phyloP scores from a whole-genome alignment of 805 yeast genomes.

The Clavispora carvajalis region DNA sequence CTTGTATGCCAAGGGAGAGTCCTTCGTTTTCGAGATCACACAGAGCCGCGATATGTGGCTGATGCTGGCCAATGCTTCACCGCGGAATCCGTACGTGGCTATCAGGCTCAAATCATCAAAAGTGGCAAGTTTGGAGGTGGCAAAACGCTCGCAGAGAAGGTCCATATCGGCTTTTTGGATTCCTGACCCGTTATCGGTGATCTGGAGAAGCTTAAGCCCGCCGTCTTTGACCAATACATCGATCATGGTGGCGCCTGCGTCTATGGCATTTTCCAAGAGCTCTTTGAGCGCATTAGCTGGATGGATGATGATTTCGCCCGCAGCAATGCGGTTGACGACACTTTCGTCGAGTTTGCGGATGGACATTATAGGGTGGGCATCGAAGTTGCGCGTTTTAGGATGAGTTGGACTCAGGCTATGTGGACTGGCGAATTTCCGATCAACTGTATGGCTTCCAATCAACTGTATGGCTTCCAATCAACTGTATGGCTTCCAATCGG shows the following conservation, averaged over 20 bases:
- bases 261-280: constrained; percentile 85
- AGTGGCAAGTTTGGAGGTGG: constrained; percentile 74
- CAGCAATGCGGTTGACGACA: constrained; percentile 90
- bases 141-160: constrained; percentile 83
- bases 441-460: too few relatives aligned
- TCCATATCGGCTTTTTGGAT: constrained; percentile 67
- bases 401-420: too few relatives aligned
- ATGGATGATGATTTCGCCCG: constrained; percentile 92
- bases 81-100: constrained; percentile 88
- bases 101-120: constrained; percentile 74
- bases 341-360: constrained; percentile 47
- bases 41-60: constrained; percentile 83
- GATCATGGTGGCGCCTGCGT: constrained; percentile 69
- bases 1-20: constrained; percentile 64
- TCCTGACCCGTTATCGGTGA: constrained; percentile 87
- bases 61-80: constrained; percentile 93
- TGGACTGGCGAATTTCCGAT: too few relatives aligned
- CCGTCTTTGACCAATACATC: constrained; percentile 88
- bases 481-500: too few relatives aligned
- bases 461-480: too few relatives aligned
- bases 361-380: background rate
- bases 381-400: too few relatives aligned
- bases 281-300: constrained; percentile 95
- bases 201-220: constrained; percentile 79
- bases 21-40: constrained; percentile 67